Base-by-base conservation (phyloP, 768 basidiomycete species). In the Termitomyces sp. region DNA sequence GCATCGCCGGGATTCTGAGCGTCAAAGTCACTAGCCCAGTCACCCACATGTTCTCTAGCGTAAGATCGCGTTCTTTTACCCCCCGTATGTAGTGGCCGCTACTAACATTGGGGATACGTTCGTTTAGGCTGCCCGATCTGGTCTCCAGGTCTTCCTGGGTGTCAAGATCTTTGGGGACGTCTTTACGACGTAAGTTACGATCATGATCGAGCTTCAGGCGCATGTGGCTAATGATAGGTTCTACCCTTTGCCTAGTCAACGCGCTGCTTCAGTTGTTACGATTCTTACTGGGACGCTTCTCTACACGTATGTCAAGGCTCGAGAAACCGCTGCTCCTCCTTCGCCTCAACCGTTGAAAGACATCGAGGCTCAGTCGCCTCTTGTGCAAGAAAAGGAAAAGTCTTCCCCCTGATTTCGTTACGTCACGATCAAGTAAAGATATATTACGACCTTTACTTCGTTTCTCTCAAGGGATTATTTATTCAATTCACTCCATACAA, bases 1-100 rank as follows among this genome's bases (percentile, higher is more conserved):
- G 87, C 70, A 79, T 93, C 51, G 91, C 91, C 5, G 88, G 88
- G 43, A 78, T 89, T 61, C 76, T 93, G 36, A 89, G 87, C 37
- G 91, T 93, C 77, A 91, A 93, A 73, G 84, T 92, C 66, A 93
- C 91, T 2, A 90, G 88, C 25, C 92, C 92, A 5, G 85, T 91
- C 66, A 89, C 91, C 1, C 91, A 93, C 71, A 93, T 92, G 91
- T 78, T 92, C 53, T 90, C 89, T 2, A 72, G 73, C 55, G 75
- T 74, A 31, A 57, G 72, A 14, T 32, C 20, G 5, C 17, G n/a
- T 48, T 34, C 50, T 51, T 45, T 12, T 14, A 5, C 53, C 55
- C 17, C 51, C 52, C 38, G 50, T 43, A 29, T 11, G 20, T 20
- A n/a, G 12, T 32, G 11, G 47, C 20, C 32, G 42, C 55, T 54